Percentiles rank a stretch among this genome's conserved stretches.
Evolutionary conservation across 345 rosid genomes (phyloP).

Genomic region (Chamaenerion angustifolium): DNA sequence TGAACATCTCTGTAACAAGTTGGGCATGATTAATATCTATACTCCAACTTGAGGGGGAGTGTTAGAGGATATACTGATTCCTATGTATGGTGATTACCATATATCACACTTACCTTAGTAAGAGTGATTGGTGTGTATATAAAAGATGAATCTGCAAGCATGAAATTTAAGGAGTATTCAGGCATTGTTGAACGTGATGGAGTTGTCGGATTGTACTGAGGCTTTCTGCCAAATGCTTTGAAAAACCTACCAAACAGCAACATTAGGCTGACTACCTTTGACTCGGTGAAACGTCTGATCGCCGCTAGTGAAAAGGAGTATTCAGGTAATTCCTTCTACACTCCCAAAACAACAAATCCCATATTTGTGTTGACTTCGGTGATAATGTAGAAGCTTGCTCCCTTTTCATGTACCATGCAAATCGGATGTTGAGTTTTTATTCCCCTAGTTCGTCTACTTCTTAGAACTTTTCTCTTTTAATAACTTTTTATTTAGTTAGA

Average conservation of each 20-base stretch:
- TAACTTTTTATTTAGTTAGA: background rate
- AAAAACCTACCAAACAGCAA: slow-evolving; percentile 94
- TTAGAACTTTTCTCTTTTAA: background rate
- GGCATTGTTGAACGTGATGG: slow-evolving; percentile 73
- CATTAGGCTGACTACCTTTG: slow-evolving; percentile 84
- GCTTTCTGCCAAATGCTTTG: slow-evolving; percentile 82
- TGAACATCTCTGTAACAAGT: too few relatives aligned
- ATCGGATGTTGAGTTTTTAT: slow-evolving; percentile 94
- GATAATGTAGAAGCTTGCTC: background rate
- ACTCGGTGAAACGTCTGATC: slow-evolving; percentile 66
- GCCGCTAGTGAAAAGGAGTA: slow-evolving; percentile 62
- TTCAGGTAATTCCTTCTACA: slow-evolving; percentile 60
- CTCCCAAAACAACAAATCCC: too few relatives aligned
- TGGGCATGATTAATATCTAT: too few relatives aligned
- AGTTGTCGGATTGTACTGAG: slow-evolving; percentile 67
- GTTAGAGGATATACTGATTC: too few relatives aligned
- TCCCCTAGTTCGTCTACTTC: slow-evolving; percentile 63
- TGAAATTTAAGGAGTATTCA: too few relatives aligned
- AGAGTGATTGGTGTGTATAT: too few relatives aligned
- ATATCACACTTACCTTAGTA: too few relatives aligned
- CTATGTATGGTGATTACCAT: too few relatives aligned
- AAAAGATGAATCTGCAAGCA: too few relatives aligned
- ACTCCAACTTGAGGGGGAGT: too few relatives aligned
- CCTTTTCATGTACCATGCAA: slow-evolving; percentile 68
- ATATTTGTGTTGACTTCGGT: background rate